Evolutionary conservation across 148 eudicot species (phyloP), one percentile per base, ranked within the genome.

Genomic region (Arbutus unedo): DNA sequence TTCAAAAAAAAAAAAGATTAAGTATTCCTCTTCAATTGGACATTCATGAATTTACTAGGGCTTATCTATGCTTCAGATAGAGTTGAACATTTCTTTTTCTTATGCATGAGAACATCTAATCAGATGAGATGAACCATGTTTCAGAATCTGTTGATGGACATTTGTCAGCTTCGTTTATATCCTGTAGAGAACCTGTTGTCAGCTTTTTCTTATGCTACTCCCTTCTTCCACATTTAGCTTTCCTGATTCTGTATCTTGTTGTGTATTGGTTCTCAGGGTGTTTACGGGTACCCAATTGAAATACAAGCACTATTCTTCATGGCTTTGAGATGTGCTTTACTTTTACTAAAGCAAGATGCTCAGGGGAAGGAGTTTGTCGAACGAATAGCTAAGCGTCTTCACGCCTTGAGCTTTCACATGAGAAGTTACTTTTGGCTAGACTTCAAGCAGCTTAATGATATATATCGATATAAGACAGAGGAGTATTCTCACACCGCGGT

Each of bases 241-340:
- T 50, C 9, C 19, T 53, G 8, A 19, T 21, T 15, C 8, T 76
- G 3, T 25, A 49, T 21, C 23, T 79, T 64, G 5, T 79, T 44
- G n/a, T 50, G 67, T 56, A 51, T 77, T 9, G 55, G 21, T 86
- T 78, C 78, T 50, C 89, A 95, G 98, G 98, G 98, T 84, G 98
- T 95, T 76, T 93, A 93, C 55, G 98, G 98, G 13, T 95, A 93
- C 87, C 98, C 98, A 1, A 92, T 95, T 31, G 98, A 95, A 89
- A 95, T 95, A 82, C 98, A 95, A 89, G 96, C 98, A 44, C 92
- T 95, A 5, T 95, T 95, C 89, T 95, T 90, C 88, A 92, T 95
- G 98, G 96, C 98, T 55, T 82, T 95, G 49, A 91, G 98, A 87
- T 95, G 95, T 72, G 96, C 98, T 55, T 78, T 90, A 78, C 62